Evolutionary conservation across 257 asterid species (phyloP).

Genomic region (Ajuga chamaepitys): DNA sequence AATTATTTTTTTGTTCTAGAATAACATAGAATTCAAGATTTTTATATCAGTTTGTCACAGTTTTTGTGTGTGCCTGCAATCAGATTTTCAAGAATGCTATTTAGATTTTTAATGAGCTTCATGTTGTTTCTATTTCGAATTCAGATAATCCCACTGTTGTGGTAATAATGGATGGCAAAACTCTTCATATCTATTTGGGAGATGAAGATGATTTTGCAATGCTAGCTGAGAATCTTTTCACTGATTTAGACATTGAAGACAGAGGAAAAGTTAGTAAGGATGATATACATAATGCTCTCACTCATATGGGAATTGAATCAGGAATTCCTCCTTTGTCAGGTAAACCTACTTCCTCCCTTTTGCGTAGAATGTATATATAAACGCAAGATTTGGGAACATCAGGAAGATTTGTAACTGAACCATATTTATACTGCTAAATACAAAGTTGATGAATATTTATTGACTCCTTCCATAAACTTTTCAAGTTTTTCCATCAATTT

Average conservation of each 20-base stretch:
- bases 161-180: slow-evolving; percentile 44
- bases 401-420: not conserved
- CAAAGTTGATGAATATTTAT: no score
- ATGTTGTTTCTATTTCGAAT: slow-evolving; percentile 2
- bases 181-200: slow-evolving; percentile 34
- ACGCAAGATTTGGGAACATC: not conserved
- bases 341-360: slow-evolving; percentile 7
- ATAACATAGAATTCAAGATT: no score
- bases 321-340: slow-evolving; percentile 60
- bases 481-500: not conserved
- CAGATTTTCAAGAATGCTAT: not conserved
- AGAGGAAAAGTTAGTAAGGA: slow-evolving; percentile 45
- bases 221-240: slow-evolving; percentile 59
- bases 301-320: slow-evolving; percentile 49
- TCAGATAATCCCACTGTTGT: slow-evolving; percentile 47
- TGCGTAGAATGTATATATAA: not conserved
- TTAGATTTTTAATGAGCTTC: not conserved
- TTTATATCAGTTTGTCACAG: no score
- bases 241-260: slow-evolving; percentile 52
- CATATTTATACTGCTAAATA: no score
- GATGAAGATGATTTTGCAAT: slow-evolving; percentile 71
- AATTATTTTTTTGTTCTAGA: no score
- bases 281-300: slow-evolving; percentile 39
- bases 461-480: not conserved
- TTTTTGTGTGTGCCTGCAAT: not conserved